Evolutionary conservation across 768 basidiomycete genomes (phyloP).

Genomic region (Candolleomyces efflorescens): DNA sequence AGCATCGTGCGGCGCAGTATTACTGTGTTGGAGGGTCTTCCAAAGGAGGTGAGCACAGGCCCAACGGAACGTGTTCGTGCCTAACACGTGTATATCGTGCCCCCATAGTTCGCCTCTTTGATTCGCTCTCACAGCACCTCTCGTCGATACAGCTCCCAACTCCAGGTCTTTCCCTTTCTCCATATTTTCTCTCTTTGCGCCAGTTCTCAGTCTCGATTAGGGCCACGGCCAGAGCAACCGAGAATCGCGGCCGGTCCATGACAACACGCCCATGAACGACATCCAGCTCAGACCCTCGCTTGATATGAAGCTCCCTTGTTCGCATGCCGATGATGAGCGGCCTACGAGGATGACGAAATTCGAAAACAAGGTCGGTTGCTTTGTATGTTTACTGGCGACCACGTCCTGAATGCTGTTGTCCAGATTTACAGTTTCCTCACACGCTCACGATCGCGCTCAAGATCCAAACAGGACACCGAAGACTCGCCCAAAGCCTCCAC

Average conservation of each 20-base stretch:
- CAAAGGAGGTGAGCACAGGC: conserved; percentile 29
- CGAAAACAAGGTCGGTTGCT: conserved; percentile 41
- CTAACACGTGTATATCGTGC: conserved; percentile 45
- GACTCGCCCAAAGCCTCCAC: conserved; percentile 4
- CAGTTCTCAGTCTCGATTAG: not conserved
- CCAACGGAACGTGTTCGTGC: conserved; percentile 22
- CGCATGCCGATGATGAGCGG: conserved; percentile 30
- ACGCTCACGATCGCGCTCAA: conserved; percentile 59
- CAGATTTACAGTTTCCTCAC: conserved; percentile 62
- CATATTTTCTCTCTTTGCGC: conserved; percentile 4
- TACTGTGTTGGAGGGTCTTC: conserved; percentile 23
- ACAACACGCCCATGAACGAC: conserved; percentile 22
- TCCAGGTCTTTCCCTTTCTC: conserved; percentile 24
- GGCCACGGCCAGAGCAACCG: conserved; percentile 9
- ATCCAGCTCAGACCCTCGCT: conserved; percentile 15
- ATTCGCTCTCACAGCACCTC: conserved; percentile 37
- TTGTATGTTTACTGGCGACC: conserved; percentile 3
- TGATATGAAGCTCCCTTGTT: conserved; percentile 20
- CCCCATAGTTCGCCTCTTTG: conserved; percentile 34
- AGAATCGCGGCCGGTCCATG: conserved; percentile 28
- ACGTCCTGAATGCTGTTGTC: conserved; percentile 4
- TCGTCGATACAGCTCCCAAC: conserved; percentile 18
- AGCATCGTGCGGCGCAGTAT: conserved; percentile 20
- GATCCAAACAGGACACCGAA: conserved; percentile 32
- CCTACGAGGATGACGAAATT: conserved; percentile 36